Base-by-base conservation (phyloP, 495 filamentous ascomycete genomes). In the Trichoderma orchidacearum region DNA sequence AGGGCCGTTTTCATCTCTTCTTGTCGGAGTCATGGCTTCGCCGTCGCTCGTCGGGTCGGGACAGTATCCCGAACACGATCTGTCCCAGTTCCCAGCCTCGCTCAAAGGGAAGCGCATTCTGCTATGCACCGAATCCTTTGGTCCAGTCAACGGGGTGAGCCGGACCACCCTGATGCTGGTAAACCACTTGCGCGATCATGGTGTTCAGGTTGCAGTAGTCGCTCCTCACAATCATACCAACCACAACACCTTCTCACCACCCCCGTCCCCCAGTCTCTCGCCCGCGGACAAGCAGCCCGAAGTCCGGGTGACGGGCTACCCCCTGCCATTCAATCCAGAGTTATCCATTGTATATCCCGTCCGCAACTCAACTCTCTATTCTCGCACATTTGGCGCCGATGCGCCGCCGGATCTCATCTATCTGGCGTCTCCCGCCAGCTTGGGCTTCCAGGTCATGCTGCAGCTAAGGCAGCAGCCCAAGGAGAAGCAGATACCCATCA, bases 91-190 rank as follows among this genome's bases (percentile, higher is more conserved):
- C 56, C 81, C 81, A 1, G 57, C 60, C n/a, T 62, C 66, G 12
- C 67, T 84, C 21, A 58, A 69, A 7, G 76, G 77, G 30, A 80
- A 77, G 63, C 73, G 75, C 59, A 68, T 84, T 57, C 67, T 85
- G 3, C 70, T 84, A 30, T 81, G 80, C 29, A 83, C 81, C 8
- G 82, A 85, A 62, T 82, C 80, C 15, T 78, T 83, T 59, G 82
- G 81, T 27, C 82, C 80, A 0, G 79, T 84, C 58, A 85, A 85
- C 61, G 81, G 82, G 17, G 82, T 85, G 41, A 81, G 77, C 62
- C 71, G 79, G 41, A 85, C 80, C 0, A 84, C 82, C 2, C 68
- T 76, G 61, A 80, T 77, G 69, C 69, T 85, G 23, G 75, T 84
- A 23, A 74, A 81, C 60, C 83, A 85, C 56, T 68, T 85, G 18